Conservation (phyloP, 1,284 basidiomycete genomes). For the Takashimella tepidaria region DNA sequence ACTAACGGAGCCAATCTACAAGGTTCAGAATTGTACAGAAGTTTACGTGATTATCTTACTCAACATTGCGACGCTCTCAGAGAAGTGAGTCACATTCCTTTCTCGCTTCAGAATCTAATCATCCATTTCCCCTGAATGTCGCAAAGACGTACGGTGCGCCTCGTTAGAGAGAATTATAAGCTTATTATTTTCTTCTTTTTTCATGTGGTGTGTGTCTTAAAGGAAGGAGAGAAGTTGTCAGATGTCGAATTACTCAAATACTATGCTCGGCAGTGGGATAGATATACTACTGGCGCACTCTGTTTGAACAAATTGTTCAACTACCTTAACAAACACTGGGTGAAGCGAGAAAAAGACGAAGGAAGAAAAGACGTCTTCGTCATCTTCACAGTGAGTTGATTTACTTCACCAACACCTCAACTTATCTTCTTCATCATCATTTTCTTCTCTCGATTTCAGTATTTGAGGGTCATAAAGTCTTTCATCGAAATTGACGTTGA, state of each 20-base stretch:
- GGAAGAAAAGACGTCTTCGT: conserved; percentile 92
- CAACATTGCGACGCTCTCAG: conserved; percentile 65
- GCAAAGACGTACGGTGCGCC: too few species aligned
- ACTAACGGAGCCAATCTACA: conserved; percentile 87
- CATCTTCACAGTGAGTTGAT: conserved; percentile 85
- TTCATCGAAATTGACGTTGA: neutral
- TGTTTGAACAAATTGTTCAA: conserved; percentile 94
- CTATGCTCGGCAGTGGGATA: conserved; percentile 90
- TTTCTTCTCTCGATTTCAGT: too few species aligned
- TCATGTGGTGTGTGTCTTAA: conserved; percentile 7
- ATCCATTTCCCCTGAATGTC: neutral
- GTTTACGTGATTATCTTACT: conserved; percentile 78
- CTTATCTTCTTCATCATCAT: too few species aligned
- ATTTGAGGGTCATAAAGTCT: neutral
- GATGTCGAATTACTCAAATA: conserved; percentile 85
- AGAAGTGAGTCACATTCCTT: conserved; percentile 54
- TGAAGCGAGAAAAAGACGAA: conserved; percentile 96
- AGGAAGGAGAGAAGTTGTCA: conserved; percentile 73
- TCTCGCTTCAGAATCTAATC: too few species aligned
- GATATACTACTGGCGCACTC: conserved; percentile 93
- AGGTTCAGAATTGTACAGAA: conserved; percentile 89
- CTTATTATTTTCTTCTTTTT: conserved; percentile 6
- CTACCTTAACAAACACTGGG: conserved; percentile 98
- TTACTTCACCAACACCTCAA: too few species aligned
- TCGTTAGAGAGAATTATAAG: conserved; percentile 12